Base-by-base conservation (phyloP, 495 filamentous ascomycete genomes). In the Aspergillus egyptiacus region DNA sequence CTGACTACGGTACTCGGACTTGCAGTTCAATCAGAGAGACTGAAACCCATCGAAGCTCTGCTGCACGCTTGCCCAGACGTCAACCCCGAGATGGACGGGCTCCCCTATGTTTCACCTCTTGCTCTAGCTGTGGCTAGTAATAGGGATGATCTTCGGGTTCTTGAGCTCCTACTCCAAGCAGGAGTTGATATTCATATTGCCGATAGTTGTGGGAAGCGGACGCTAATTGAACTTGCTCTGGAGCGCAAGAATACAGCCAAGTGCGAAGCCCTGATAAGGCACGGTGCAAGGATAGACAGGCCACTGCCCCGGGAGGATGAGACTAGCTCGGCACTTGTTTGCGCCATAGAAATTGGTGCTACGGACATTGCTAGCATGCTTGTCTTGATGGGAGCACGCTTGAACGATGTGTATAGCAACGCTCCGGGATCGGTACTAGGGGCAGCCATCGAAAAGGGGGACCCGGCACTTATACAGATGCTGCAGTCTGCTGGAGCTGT, bases 401-500 rank as follows among this genome's bases (percentile, higher is more conserved):
- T 48, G 35, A 35, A 48, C 24, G 46, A 48, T 22, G n/a, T 23
- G 11, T 39, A 48, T 39, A 20, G 24, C 24, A 22, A 18, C 1
- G 0, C 23, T n/a, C 46, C 46, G 14, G 46, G 46, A 14, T 39
- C 46, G 8, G 46, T 32, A n/a, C 15, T 48, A n/a, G 46, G 23
- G 13, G 46, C 46, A 11, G 46, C 46, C 15, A 39, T 48, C 17
- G 46, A 48, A 23, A 19, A 7, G 24, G 46, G 46, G 15, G 8
- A 48, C 22, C 1, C 31, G 1, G 1, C 17, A 7, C 34, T 48
- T 15, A 31, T 48, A n/a, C 22, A 7, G 1, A n/a, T 6, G 23
- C 15, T 40, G 1, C 24, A 15, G 34, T 0, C 2, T 22, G 24
- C 35, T 3, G 46, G 46, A n/a, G 46, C 34, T n/a, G 23, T 22